Conservation (phyloP, 2,329 filamentous ascomycete genomes). For the Microascus cirrosus region DNA sequence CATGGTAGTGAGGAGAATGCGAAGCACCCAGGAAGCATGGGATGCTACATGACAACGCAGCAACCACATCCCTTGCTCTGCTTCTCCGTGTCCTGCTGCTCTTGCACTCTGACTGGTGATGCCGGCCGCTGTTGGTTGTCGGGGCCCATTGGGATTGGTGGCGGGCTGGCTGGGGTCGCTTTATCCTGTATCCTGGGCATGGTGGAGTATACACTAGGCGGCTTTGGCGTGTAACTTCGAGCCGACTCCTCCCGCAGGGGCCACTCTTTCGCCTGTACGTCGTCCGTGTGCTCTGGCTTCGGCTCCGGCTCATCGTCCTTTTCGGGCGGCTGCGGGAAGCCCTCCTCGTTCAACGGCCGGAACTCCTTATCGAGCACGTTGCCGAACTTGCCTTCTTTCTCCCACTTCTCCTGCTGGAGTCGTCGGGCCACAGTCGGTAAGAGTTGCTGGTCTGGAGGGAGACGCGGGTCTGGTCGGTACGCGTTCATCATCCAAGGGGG, state of each 20-base stretch:
- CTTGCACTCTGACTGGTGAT: slow-evolving; percentile 6
- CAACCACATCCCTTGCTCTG: slow-evolving; percentile 36
- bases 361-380: slow-evolving; percentile 82
- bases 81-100: slow-evolving; percentile 17
- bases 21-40: slow-evolving; percentile 2
- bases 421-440: slow-evolving; percentile 86
- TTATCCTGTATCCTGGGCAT: slow-evolving; percentile 48
- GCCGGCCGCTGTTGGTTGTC: slow-evolving; percentile 9
- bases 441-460: slow-evolving; percentile 91
- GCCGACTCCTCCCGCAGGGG: slow-evolving; percentile 37
- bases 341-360: slow-evolving; percentile 64
- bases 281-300: slow-evolving; percentile 11
- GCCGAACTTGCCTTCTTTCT: slow-evolving; percentile 78
- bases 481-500: slow-evolving; percentile 91
- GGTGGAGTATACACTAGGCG: slow-evolving; percentile 46
- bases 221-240: slow-evolving; percentile 26
- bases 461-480: slow-evolving; percentile 88
- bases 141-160: slow-evolving; percentile 35
- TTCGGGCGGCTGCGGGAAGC: slow-evolving; percentile 34
- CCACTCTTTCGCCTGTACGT: slow-evolving; percentile 36
- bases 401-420: slow-evolving; percentile 91
- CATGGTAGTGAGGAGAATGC: slow-evolving; percentile 2
- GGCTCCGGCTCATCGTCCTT: slow-evolving; percentile 8
- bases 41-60: slow-evolving; percentile 36
- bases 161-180: slow-evolving; percentile 14